Conservation (phyloP, 768 basidiomycete genomes). For the Leccinum uliginosum region DNA sequence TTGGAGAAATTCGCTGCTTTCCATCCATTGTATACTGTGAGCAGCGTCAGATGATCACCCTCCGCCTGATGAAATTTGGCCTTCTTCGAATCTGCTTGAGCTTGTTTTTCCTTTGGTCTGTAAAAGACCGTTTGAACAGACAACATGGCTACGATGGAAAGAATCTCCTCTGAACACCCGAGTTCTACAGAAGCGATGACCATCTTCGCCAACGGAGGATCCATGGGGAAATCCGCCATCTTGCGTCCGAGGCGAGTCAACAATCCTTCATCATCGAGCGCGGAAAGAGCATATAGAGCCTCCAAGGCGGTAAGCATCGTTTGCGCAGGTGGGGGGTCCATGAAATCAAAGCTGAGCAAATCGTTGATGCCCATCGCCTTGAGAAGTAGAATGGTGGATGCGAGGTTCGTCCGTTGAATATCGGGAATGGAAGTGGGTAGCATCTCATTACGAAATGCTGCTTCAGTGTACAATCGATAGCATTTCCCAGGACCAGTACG, state of each 20-base stretch:
- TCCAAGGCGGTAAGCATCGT: conserved; percentile 97
- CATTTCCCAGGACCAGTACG: conserved; percentile 98
- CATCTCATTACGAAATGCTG: conserved; percentile 99
- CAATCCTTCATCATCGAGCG: conserved; percentile 94
- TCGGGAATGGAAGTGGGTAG: conserved; percentile 95
- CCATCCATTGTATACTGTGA: conserved; percentile 99
- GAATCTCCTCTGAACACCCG: conserved; percentile 96
- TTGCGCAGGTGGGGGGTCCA: conserved; percentile 97
- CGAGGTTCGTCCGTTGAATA: conserved; percentile 92
- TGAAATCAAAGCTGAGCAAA: conserved; percentile 95
- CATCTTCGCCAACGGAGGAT: conserved; percentile 95
- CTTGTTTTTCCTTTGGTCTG: conserved; percentile 99
- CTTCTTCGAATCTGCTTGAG: conserved; percentile 98
- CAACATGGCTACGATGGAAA: conserved; percentile 96
- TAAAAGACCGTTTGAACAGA: conserved; percentile 97
- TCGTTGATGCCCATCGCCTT: conserved; percentile 99
- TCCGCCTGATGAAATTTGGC: conserved; percentile 99
- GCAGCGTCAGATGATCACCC: conserved; percentile 88
- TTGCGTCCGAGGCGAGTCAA: conserved; percentile 93
- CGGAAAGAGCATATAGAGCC: conserved; percentile 90
- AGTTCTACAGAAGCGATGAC: conserved; percentile 95
- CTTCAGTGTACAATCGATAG: conserved; percentile 96
- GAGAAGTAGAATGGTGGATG: conserved; percentile 88
- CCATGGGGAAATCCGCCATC: conserved; percentile 99
- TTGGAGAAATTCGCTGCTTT: conserved; percentile 94